Evolutionary conservation across 495 filamentous ascomycete genomes (phyloP), one percentile per base, ranked within the genome.

Genomic region (Cercophora sp.): DNA sequence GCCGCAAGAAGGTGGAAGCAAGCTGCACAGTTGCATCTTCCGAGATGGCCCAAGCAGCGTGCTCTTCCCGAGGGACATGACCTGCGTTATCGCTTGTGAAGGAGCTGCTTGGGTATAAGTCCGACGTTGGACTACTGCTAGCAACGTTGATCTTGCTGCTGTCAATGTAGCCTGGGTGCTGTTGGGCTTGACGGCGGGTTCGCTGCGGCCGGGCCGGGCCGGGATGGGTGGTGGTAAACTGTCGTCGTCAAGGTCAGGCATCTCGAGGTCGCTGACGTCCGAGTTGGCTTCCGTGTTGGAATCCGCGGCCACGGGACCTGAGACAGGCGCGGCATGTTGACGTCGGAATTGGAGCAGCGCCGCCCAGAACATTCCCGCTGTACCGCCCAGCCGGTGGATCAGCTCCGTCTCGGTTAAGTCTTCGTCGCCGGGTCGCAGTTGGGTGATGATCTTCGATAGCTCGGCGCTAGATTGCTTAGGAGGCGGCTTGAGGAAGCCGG

Each of bases 311-410:
- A 5, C 15, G 18, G 6, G 35, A 39, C 15, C 35, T 39, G 35
- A 10, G 26, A 34, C 11, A 34, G 26, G 44, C 44, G 25, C 9
- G 16, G 18, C 15, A 48, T 16, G 44, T 5, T 9, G 15, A 8
- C 44, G 25, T 26, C n/a, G 31, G 20, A 48, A 48, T 9, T 29
- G 26, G 44, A 31, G 44, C 27, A 48, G 25, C 27, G 44, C 44
- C 44, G 44, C 44, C 44, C 44, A 32, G 44, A 48, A 48, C 44
- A 48, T 48, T n/a, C 44, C 44, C 44, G 44, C 25, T 15, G 44
- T 48, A 20, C 44, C 24, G 44, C 44, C 44, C 25, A 48, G 44
- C 26, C 11, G 44, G 44, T 48, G 44, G 3, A 48, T 22, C n/a
- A 48, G 44, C 44, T 48, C 44, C 24, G 44, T 32, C 44, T 48